Conservation (phyloP, 2,329 filamentous ascomycete genomes). For the Aspergillus alliaceus region DNA sequence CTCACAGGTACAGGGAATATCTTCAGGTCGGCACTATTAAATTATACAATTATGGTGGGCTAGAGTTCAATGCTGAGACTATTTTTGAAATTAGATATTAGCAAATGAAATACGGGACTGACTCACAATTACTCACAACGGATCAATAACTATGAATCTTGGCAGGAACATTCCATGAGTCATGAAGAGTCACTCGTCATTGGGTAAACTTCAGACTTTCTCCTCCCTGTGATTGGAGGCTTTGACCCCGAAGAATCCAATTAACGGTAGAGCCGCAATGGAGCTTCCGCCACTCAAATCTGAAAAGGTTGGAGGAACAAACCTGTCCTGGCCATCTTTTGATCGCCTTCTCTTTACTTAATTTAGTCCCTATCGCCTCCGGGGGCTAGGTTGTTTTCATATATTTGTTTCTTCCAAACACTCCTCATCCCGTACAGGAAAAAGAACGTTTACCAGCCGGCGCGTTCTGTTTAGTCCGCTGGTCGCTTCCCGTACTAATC, state of each 20-base stretch:
- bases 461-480: neutral
- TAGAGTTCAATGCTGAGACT: no score
- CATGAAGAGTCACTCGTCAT: neutral
- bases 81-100: no score
- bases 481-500: neutral
- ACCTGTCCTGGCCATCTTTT: neutral
- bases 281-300: conserved; percentile 1
- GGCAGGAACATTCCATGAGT: neutral
- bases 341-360: neutral
- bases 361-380: neutral
- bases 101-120: no score
- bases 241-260: neutral
- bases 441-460: no score
- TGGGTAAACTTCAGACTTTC: no score
- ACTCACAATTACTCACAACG: conserved; percentile 16
- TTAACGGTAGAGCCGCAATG: neutral
- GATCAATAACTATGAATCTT: neutral
- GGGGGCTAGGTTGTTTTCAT: neutral
- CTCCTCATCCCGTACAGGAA: neutral
- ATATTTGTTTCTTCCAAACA: neutral
- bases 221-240: neutral
- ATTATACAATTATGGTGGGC: no score
- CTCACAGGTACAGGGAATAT: no score
- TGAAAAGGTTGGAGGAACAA: neutral
- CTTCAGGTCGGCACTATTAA: no score